Base-by-base conservation (phyloP, 352 stramenopile species). In the Phytopythium chamaehyphon region DNA sequence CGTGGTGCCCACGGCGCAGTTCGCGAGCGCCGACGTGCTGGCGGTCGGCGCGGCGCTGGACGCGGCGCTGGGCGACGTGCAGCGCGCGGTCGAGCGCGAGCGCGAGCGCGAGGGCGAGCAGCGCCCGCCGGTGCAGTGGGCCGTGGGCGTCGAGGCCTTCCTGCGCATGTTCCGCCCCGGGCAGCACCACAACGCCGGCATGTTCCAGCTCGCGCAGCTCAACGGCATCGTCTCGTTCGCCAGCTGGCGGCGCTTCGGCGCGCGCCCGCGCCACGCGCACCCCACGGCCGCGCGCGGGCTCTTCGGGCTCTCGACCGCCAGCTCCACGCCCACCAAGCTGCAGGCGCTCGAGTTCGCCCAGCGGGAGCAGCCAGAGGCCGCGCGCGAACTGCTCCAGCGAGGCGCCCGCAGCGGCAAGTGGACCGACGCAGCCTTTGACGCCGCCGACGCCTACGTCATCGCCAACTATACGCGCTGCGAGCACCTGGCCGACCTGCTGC, bases 191-290 rank as follows among this genome's bases (percentile, higher is more conserved):
- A 91, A 86, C 57, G 83, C 85, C 50, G 84, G 84, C 40, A 78
- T 94, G 26, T 90, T 94, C 62, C 84, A 94, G 55, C 62, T 94
- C 28, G 84, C 82, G 24, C 84, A 94, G 57, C 78, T 94, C 48
- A 94, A 94, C 40, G 84, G 79, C 38, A 86, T 92, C 47, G 82
- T 92, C 38, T 91, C 79, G 38, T 94, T 86, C 62, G 59, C 71
- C 11, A 86, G 73, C 55, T 90, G 79, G 73, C 76, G 75, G 51
- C 73, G 66, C 24, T 92, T 94, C 45, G 28, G 55, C 15, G 64
- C 48, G 38, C 28, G 67, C 22, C 84, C 81, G 31, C 36, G 73
- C 43, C 81, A 91, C 58, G 86, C 77, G 21, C 84, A 94, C 38
- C 84, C 84, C 24, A 77, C 79, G n/a, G 69, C 78, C 8, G 84